Evolutionary conservation across 768 basidiomycete genomes (phyloP).

Genomic region (Suillus americanus): DNA sequence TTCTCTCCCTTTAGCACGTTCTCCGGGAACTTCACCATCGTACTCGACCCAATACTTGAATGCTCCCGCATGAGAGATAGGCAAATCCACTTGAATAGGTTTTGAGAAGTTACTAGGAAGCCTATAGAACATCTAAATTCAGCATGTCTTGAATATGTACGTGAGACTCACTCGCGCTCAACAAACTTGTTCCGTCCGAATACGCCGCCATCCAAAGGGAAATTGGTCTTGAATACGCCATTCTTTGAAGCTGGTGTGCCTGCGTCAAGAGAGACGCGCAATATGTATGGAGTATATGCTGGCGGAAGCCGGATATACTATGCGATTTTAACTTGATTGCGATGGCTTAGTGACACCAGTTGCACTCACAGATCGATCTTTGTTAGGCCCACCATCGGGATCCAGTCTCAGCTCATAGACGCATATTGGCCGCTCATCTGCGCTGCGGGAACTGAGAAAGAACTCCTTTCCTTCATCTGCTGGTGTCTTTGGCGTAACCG

Average conservation of each 20-base stretch:
- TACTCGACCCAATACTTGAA: conserved; percentile 97
- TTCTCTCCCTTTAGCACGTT: conserved; percentile 77
- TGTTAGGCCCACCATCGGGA: conserved; percentile 86
- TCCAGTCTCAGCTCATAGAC: conserved; percentile 89
- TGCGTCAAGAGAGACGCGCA: conserved; percentile 88
- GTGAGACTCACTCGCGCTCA: conserved; percentile 64
- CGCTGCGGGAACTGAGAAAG: conserved; percentile 58
- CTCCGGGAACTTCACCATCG: conserved; percentile 55
- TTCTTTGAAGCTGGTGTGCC: conserved; percentile 90
- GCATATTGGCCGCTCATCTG: conserved; percentile 63
- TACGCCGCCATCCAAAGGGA: conserved; percentile 88
- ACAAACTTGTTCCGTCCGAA: conserved; percentile 78
- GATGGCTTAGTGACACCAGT: neutral
- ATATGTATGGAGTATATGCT: conserved; percentile 82
- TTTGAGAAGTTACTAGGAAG: conserved; percentile 86
- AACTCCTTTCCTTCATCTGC: conserved; percentile 92
- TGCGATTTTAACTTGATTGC: conserved; percentile 12
- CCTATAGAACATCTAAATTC: conserved; percentile 37
- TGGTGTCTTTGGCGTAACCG: conserved; percentile 78
- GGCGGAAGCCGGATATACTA: conserved; percentile 97
- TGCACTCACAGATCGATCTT: conserved; percentile 73
- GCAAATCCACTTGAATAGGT: conserved; percentile 90
- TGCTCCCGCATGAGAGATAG: conserved; percentile 95
- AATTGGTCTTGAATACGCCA: conserved; percentile 94
- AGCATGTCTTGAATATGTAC: conserved; percentile 3